A percentile compares a stretch with the other conserved stretches of the same genome.
Conservation (phyloP, 2,329 filamentous ascomycete species). For the Paramyrothecium roridum region DNA sequence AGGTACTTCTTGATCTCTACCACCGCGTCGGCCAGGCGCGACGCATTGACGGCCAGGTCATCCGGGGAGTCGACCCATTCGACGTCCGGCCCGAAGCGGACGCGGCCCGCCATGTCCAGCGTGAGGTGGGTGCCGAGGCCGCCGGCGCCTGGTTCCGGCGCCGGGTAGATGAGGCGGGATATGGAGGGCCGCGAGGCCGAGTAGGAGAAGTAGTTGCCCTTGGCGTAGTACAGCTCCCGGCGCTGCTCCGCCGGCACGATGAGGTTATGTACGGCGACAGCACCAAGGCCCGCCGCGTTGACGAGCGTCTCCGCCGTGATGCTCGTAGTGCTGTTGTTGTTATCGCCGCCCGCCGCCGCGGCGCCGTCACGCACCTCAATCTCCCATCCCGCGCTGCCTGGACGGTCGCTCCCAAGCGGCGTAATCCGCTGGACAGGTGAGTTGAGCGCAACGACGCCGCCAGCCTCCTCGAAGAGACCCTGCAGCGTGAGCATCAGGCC, state of each 20-base stretch:
- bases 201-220: constrained; percentile 95
- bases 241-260: constrained; percentile 60
- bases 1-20: constrained; percentile 76
- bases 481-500: constrained; percentile 77
- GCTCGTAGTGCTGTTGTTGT: constrained; percentile 41
- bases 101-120: constrained; percentile 76
- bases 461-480: constrained; percentile 71
- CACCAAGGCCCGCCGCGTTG: constrained; percentile 81
- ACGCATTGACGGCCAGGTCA: constrained; percentile 66
- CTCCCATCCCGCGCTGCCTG: constrained; percentile 64
- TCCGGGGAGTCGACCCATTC: constrained; percentile 78
- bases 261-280: constrained; percentile 77
- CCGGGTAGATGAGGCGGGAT: constrained; percentile 80
- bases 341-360: too few species aligned
- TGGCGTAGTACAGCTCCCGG: constrained; percentile 73
- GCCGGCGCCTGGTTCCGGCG: constrained; percentile 74
- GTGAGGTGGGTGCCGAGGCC: constrained; percentile 93
- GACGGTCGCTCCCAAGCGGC: constrained; percentile 33
- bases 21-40: constrained; percentile 63
- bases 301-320: constrained; percentile 76
- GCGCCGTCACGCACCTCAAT: constrained; percentile 50
- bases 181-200: constrained; percentile 59
- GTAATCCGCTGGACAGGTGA: constrained; percentile 62
- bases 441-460: constrained; percentile 70
- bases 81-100: constrained; percentile 92